Evolutionary conservation across 2,329 filamentous ascomycete species (phyloP).

Genomic region (Alternaria brassicae): DNA sequence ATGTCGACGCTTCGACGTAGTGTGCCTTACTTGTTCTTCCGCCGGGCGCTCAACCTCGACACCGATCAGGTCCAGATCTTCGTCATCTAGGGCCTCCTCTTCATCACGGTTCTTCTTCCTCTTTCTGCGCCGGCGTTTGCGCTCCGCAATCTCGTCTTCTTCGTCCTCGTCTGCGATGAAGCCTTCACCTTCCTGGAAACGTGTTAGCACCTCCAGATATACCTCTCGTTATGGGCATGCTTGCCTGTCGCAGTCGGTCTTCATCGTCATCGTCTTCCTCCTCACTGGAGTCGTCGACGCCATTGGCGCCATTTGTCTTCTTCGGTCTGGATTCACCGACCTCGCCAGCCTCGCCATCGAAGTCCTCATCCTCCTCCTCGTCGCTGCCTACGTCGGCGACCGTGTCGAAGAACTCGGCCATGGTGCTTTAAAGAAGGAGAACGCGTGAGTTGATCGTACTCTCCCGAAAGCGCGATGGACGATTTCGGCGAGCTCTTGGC

Average conservation of each 20-base stretch:
- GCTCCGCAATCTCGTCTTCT: slow-evolving; percentile 68
- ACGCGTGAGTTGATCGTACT: slow-evolving; percentile 28
- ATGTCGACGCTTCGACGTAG: slow-evolving; percentile 2
- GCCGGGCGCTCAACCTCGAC: slow-evolving; percentile 75
- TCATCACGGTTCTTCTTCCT: slow-evolving; percentile 82
- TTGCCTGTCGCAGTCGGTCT: slow-evolving; percentile 43
- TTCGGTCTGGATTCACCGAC: slow-evolving; percentile 29
- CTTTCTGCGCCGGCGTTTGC: slow-evolving; percentile 68
- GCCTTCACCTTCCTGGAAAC: slow-evolving; percentile 78
- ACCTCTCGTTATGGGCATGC: slow-evolving; percentile 6
- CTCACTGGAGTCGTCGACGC: slow-evolving; percentile 49
- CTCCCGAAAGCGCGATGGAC: slow-evolving; percentile 11
- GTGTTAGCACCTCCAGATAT: slow-evolving; percentile 22
- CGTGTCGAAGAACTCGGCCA: slow-evolving; percentile 73
- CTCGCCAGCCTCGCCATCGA: slow-evolving; percentile 36
- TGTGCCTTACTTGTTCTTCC: slow-evolving; percentile 67
- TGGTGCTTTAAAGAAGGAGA: slow-evolving; percentile 40
- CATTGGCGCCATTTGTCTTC: slow-evolving; percentile 41
- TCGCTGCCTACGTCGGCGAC: slow-evolving; percentile 81
- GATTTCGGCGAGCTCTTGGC: slow-evolving; percentile 17
- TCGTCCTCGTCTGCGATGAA: slow-evolving; percentile 96
- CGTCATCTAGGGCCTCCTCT: slow-evolving; percentile 85
- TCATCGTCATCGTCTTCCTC: slow-evolving; percentile 53
- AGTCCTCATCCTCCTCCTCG: slow-evolving; percentile 50
- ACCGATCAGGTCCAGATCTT: slow-evolving; percentile 94